Evolutionary conservation across 805 yeast genomes (phyloP).

Genomic region (Cyberlindnera samutprakarnensis): DNA sequence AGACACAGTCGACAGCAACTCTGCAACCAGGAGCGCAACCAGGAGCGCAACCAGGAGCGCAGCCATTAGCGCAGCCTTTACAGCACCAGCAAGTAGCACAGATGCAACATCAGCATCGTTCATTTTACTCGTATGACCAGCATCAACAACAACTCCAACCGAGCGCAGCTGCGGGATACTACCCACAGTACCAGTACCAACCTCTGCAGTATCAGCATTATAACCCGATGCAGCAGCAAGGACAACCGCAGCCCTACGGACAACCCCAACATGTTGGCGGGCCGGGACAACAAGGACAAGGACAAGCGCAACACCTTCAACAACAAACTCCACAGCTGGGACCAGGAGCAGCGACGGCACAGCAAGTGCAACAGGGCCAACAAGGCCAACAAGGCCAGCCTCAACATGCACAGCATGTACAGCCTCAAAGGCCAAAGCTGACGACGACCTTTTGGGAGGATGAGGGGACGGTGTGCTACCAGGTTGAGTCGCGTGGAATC

Average conservation of each 20-base stretch:
- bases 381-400: slow-evolving; percentile 1
- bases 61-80: not conserved
- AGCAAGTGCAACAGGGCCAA: not conserved
- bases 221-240: not conserved
- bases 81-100: slow-evolving; percentile 3
- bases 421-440: slow-evolving; percentile 42
- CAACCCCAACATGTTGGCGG: not conserved
- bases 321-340: not conserved
- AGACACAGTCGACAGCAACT: not conserved
- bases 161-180: too few species aligned
- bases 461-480: slow-evolving; percentile 64
- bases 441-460: slow-evolving; percentile 76
- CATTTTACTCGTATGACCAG: not conserved
- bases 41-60: not conserved
- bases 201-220: slow-evolving; percentile 1
- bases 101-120: not conserved
- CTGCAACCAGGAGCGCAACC: not conserved
- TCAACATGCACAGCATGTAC: not conserved
- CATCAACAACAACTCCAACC: slow-evolving; percentile 1
- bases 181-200: not conserved
- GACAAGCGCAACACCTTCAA: not conserved
- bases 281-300: not conserved
- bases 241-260: not conserved
- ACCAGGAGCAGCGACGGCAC: too few species aligned
- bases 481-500: slow-evolving; percentile 63